phyloP scores from a whole-genome alignment of 768 basidiomycete species.

The Termitomyces sp. region DNA sequence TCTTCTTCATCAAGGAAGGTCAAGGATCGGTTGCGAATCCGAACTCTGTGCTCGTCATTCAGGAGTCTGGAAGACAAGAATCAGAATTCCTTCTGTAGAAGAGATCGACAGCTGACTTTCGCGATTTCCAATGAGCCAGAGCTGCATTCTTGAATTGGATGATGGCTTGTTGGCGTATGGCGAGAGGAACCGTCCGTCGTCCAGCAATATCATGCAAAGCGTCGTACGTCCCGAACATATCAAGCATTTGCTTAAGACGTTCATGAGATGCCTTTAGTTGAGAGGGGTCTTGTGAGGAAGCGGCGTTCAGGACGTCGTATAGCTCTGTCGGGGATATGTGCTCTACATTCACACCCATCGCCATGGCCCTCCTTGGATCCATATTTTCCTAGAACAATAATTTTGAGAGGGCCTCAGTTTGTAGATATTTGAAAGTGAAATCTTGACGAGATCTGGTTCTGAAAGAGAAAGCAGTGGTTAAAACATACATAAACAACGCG shows the following conservation, averaged over 20 bases:
- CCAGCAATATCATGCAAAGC: slow-evolving; percentile 71
- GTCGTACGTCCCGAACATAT: slow-evolving; percentile 67
- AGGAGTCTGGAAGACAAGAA: slow-evolving; percentile 44
- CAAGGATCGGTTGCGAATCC: slow-evolving; percentile 63
- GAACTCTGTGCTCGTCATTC: slow-evolving; percentile 57
- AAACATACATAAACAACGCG: slow-evolving; percentile 43
- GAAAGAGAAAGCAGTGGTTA: slow-evolving; percentile 2
- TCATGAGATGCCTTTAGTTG: slow-evolving; percentile 44
- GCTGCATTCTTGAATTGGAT: slow-evolving; percentile 88
- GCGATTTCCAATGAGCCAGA: slow-evolving; percentile 68
- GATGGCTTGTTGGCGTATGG: slow-evolving; percentile 74
- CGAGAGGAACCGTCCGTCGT: slow-evolving; percentile 51
- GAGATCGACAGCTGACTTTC: slow-evolving; percentile 47
- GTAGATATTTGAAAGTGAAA: neutral
- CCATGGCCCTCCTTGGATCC: slow-evolving; percentile 23
- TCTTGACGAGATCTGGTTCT: neutral
- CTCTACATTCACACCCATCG: slow-evolving; percentile 31
- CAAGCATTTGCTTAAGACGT: slow-evolving; percentile 63
- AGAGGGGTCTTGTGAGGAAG: slow-evolving; percentile 70
- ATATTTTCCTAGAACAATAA: slow-evolving; percentile 12
- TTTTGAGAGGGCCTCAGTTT: neutral
- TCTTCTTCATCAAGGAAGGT: slow-evolving; percentile 73
- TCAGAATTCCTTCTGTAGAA: neutral
- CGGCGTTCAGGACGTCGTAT: slow-evolving; percentile 57
- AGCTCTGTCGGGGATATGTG: slow-evolving; percentile 59